Base-by-base conservation (phyloP, 345 rosid species). In the Hirschfeldia incana region DNA sequence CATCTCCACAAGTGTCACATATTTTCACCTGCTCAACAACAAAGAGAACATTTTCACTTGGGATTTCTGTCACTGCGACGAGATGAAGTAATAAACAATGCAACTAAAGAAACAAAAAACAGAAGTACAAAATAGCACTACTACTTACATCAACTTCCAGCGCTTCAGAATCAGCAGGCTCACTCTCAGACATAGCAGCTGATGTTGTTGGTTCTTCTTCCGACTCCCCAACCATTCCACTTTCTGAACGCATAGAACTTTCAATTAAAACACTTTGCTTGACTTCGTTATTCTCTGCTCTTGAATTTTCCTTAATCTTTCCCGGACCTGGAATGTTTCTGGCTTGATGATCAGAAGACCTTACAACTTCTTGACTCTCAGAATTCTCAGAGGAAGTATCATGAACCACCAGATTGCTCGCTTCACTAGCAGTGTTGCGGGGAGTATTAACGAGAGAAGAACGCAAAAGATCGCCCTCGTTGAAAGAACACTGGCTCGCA, bases 1-100 rank as follows among this genome's bases (percentile, higher is more conserved):
- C 92, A 86, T 93, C 98, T 79, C 98, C 99, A 70, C 99, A 96
- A 71, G 85, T 93, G 84, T 96, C 99, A 76, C 99, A 96, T 62
- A 96, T 93, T 85, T 96, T 93, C 62, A 93, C 98, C 99, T 96
- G 89, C 85, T 81, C 83, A 80, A 81, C 60, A 55, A 36, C 73
- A 76, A 75, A 72, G 73, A 71, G 58, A 61, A 37, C 51, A 44
- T 73, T 67, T 34, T 73, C 78, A 70, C 58, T 17, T 42, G 62
- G 13, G 36, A 49, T 1, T 62, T 74, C 10, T 69, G 44, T 61
- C 53, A 62, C 62, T 21, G 36, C 21, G 21, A 21, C 4, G 60
- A 64, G 67, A 78, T 37, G 62, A 42, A 39, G 57, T 10, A 65
- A 21, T 21, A 36, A 37, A 37, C n/a, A 63, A 3, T 55, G 67